Evolutionary conservation across 305 asterid species (phyloP).

Genomic region (Coffea humblotiana): DNA sequence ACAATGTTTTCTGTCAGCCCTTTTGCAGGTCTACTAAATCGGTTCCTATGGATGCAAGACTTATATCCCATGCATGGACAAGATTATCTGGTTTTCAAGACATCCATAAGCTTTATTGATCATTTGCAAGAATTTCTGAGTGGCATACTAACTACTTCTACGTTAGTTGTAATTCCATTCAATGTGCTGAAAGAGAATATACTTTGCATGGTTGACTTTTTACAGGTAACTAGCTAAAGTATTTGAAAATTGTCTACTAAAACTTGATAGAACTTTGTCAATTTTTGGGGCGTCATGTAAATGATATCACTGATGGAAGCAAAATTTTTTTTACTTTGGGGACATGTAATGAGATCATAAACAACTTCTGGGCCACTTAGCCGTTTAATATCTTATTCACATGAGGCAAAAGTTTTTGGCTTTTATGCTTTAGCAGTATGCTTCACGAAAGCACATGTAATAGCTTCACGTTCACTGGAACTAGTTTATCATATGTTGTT

Average conservation of each 20-base stretch:
- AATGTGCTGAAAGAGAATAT: constrained; percentile 43
- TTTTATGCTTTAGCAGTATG: not conserved
- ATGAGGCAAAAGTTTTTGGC: not conserved
- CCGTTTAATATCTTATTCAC: not conserved
- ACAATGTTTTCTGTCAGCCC: constrained; percentile 24
- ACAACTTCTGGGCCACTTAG: not conserved
- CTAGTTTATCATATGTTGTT: not conserved
- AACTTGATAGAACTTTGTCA: not conserved
- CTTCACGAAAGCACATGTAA: not conserved
- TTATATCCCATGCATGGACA: constrained; percentile 62
- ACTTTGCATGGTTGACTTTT: constrained; percentile 31
- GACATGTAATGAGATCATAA: not conserved
- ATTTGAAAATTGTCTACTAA: not conserved
- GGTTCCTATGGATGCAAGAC: constrained; percentile 86
- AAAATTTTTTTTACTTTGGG: not conserved
- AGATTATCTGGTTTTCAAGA: constrained; percentile 72
- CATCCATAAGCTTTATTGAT: constrained; percentile 89
- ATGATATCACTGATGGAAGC: not conserved
- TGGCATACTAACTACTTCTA: constrained; percentile 63
- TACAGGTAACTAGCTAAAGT: constrained; percentile 33
- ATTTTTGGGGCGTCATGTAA: not conserved
- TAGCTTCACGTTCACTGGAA: not conserved
- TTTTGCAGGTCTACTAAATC: constrained; percentile 86
- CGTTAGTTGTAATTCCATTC: constrained; percentile 71
- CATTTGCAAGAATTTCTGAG: constrained; percentile 92